These are phyloP conservation scores for Chondrostereum purpureum DNA, from an alignment of 1,284 basidiomycete genomes.

Conservation along the genomic window DNA sequence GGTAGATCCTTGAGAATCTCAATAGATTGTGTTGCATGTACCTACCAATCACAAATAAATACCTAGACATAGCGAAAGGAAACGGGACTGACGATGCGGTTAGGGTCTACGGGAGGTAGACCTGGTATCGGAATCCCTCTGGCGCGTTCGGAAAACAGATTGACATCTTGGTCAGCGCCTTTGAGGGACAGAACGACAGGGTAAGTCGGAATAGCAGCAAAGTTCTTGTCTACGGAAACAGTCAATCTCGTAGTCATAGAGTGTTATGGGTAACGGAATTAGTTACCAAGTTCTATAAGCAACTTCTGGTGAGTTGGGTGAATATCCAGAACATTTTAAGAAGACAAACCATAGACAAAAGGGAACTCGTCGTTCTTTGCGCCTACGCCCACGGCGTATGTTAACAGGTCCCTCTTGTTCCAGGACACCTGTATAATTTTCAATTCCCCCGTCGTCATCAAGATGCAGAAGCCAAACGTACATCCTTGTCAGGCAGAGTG, in stretches of 20 bases:
- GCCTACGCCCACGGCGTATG: slow-evolving; percentile 65
- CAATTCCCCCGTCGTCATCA: neutral
- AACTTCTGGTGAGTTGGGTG: neutral
- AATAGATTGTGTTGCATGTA: slow-evolving; percentile 70
- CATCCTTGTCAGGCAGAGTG: slow-evolving; percentile 37
- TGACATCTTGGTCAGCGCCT: slow-evolving; percentile 57
- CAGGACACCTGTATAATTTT: slow-evolving; percentile 46
- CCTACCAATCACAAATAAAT: slow-evolving; percentile 29
- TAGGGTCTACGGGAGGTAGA: slow-evolving; percentile 60
- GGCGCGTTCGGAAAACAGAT: slow-evolving; percentile 53
- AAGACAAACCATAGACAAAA: slow-evolving; percentile 52
- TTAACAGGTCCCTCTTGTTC: slow-evolving; percentile 64
- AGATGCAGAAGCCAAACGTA: slow-evolving; percentile 19
- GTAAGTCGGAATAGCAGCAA: slow-evolving; percentile 13
- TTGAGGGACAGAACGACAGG: slow-evolving; percentile 50
- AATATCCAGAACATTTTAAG: neutral
- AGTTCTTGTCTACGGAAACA: slow-evolving; percentile 18
- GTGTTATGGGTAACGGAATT: neutral
- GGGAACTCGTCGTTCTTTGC: slow-evolving; percentile 60
- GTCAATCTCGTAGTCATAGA: slow-evolving; percentile 1
- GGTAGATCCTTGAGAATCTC: slow-evolving; percentile 68
- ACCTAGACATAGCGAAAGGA: neutral
- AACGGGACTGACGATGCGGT: slow-evolving; percentile 45
- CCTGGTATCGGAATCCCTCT: slow-evolving; percentile 43
- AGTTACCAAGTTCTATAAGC: slow-evolving; percentile 36